Conservation (phyloP, 2,329 filamentous ascomycete genomes). For the Aspergillus intermedius region DNA sequence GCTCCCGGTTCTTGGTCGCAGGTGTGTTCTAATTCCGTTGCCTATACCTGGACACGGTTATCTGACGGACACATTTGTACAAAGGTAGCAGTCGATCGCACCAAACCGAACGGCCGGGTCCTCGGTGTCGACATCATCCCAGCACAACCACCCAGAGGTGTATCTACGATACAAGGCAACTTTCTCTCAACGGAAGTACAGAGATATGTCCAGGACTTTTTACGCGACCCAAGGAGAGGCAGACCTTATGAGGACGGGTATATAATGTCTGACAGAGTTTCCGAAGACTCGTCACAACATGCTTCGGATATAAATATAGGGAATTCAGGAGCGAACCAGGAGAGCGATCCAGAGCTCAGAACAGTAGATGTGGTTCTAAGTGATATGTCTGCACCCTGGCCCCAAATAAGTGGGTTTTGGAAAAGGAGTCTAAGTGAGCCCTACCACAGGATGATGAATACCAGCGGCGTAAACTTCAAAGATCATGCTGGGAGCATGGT, state of each 20-base stretch:
- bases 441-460: conserved; percentile 98
- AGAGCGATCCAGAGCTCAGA: conserved; percentile 33
- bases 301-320: neutral
- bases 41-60: neutral
- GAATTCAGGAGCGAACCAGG: conserved; percentile 9
- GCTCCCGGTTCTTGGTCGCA: conserved; percentile 57
- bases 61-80: neutral
- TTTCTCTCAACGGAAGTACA: conserved; percentile 74
- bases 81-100: conserved; percentile 74
- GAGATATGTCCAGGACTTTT: conserved; percentile 67
- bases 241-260: conserved; percentile 34
- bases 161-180: conserved; percentile 92
- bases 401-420: conserved; percentile 68
- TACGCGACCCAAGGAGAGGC: conserved; percentile 58
- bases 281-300: conserved; percentile 1
- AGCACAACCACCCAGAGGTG: conserved; percentile 79
- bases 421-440: conserved; percentile 91
- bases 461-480: conserved; percentile 75
- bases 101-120: conserved; percentile 68
- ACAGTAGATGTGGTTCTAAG: conserved; percentile 88
- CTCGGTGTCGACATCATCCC: conserved; percentile 93
- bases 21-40: conserved; percentile 22
- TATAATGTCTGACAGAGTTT: conserved; percentile 7
- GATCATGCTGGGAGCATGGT: conserved; percentile 97
- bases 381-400: conserved; percentile 99